Percentiles rank a stretch among this genome's conserved stretches.
phyloP scores from a whole-genome alignment of 441 rosid genomes.

The Adansonia grandidieri region DNA sequence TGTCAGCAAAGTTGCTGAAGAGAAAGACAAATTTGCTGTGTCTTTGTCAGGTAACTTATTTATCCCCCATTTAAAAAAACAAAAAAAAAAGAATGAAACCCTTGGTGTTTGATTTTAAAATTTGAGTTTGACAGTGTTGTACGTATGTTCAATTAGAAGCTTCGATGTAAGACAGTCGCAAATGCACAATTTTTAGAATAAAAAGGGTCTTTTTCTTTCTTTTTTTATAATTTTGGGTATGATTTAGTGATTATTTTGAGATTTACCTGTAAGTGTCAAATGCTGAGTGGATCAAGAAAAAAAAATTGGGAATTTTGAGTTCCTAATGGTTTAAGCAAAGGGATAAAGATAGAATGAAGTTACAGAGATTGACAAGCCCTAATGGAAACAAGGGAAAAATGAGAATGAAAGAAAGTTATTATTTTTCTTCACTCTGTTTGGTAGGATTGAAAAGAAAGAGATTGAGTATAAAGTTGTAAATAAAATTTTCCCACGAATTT shows the following conservation, averaged over 20 bases:
- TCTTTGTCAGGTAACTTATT: conserved; percentile 65
- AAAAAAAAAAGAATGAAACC: too few species aligned
- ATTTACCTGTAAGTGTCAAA: background rate
- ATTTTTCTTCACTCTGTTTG: too few species aligned
- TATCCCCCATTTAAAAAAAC: background rate
- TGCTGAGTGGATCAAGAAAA: background rate
- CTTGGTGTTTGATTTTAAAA: too few species aligned
- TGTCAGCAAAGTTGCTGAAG: conserved; percentile 75
- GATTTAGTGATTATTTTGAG: background rate
- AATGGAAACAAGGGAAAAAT: background rate
- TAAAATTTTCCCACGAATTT: too few species aligned
- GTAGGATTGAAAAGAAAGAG: too few species aligned
- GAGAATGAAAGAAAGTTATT: too few species aligned
- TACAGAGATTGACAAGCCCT: background rate
- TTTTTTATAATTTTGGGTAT: background rate
- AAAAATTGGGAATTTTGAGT: background rate
- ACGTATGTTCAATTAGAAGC: too few species aligned
- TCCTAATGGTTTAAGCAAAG: too few species aligned
- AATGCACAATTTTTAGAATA: background rate
- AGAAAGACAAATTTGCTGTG: conserved; percentile 71
- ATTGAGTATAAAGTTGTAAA: too few species aligned
- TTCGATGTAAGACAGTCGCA: too few species aligned
- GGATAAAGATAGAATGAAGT: background rate
- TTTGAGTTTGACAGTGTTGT: too few species aligned
- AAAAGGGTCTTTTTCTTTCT: background rate